Evolutionary conservation across 768 basidiomycete genomes (phyloP), one percentile per base, ranked within the genome.

Genomic region (Phlebiopsis flavidoalba): DNA sequence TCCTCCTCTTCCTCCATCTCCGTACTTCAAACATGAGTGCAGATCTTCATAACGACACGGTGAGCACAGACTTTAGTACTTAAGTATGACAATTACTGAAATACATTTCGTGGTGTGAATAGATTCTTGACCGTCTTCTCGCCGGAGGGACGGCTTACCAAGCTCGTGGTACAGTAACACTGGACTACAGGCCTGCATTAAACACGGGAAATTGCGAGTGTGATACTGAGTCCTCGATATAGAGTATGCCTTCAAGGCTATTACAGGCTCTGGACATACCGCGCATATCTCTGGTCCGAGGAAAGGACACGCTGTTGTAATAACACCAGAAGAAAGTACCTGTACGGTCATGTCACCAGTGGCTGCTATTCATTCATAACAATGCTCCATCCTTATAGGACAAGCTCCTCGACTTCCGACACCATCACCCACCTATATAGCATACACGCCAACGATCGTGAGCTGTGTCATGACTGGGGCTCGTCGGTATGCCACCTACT

Each of bases 231-330:
- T n/a, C 19, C 43, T 22, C 45, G 40, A 51, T 53, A 8, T 53
- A 98, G 95, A 98, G 78, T 98, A 98, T 81, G 96, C 97, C 26
- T 98, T 98, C 88, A 99, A 98, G 76, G 97, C 97, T 52, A 98
- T 98, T 73, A 93, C 95, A 63, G 94, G 93, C 58, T 94, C 95
- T 1, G 96, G 95, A 0, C 93, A 98, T 70, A 98, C 97, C 1
- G 86, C 96, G 0, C n/a, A n/a, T n/a, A 83, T 99, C 54, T 83
- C 95, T 17, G n/a, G 90, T 98, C 49, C 80, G 96, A 69, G 97
- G 97, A 17, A 92, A 92, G 73, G 95, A 98, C 67, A 96, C 95
- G 82, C 89, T 5, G 95, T 98, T 8, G 91, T 98, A 46, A 95
- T 99, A 67, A 98, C 96, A n/a, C 21, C 97, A 98, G 79, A 94